Evolutionary conservation across 805 yeast species (phyloP).

Genomic region (Candida cerambycidarum): DNA sequence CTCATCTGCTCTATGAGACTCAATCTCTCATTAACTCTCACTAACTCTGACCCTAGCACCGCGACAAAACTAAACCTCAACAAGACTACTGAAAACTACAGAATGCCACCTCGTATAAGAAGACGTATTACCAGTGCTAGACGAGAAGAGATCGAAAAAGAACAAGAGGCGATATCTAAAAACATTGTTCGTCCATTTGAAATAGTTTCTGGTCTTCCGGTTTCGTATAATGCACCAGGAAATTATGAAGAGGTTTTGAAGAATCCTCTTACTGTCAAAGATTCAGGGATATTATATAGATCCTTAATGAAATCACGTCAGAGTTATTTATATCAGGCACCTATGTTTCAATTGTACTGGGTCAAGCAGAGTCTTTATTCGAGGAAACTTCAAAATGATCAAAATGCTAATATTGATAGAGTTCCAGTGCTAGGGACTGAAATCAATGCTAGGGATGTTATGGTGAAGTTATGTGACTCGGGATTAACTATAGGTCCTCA

Average conservation of each 20-base stretch:
- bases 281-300: constrained; percentile 68
- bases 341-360: constrained; percentile 81
- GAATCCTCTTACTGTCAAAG: constrained; percentile 67
- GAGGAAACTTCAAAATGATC: constrained; percentile 25
- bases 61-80: too few species aligned
- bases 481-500: constrained; percentile 79
- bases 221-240: constrained; percentile 61
- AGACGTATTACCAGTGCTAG: constrained; percentile 43
- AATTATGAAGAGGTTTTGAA: constrained; percentile 49
- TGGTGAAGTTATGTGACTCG: constrained; percentile 86
- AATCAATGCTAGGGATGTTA: constrained; percentile 70
- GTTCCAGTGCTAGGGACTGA: constrained; percentile 38
- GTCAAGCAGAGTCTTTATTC: constrained; percentile 61
- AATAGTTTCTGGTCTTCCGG: constrained; percentile 63
- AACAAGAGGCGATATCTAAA: constrained; percentile 35
- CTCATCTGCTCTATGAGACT: too few species aligned
- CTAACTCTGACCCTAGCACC: neutral
- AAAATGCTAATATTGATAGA: constrained; percentile 23
- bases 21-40: neutral
- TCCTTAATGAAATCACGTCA: constrained; percentile 74
- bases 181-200: constrained; percentile 61
- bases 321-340: constrained; percentile 54
- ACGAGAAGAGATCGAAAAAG: constrained; percentile 42
- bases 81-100: too few species aligned
- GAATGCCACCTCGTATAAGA: constrained; percentile 39